A percentile compares a stretch with the other conserved stretches of the same genome.
phyloP scores from a whole-genome alignment of 1,139 yeast genomes.

The Zygosaccharomyces pseudobailii region DNA sequence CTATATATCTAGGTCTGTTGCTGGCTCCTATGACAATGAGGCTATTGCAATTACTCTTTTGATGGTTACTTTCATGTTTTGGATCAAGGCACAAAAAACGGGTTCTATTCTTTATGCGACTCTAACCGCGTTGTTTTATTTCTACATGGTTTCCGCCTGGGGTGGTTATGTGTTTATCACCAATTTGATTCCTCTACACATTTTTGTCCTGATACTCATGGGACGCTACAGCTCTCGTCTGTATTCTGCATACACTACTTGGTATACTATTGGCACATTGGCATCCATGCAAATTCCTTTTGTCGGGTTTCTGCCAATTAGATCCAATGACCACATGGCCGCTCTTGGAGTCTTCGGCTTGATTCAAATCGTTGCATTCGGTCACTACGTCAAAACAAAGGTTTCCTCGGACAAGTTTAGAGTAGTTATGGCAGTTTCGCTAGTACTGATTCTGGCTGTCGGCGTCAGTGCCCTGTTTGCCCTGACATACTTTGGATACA shows the following conservation, averaged over 20 bases:
- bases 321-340: conserved; percentile 98
- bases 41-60: conserved; percentile 95
- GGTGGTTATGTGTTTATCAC: conserved; percentile 99
- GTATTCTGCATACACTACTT: conserved; percentile 89
- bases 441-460: conserved; percentile 49
- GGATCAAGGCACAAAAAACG: conserved; percentile 90
- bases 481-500: conserved; percentile 84
- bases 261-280: conserved; percentile 94
- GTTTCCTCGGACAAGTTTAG: conserved; percentile 73
- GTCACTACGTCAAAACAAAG: conserved; percentile 71
- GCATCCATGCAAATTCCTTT: conserved; percentile 99
- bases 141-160: conserved; percentile 99
- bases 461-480: conserved; percentile 71
- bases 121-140: conserved; percentile 81
- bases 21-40: conserved; percentile 98
- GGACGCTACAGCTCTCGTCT: conserved; percentile 83
- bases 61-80: conserved; percentile 91
- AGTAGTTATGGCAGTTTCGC: conserved; percentile 60
- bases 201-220: conserved; percentile 85
- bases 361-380: conserved; percentile 83
- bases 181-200: conserved; percentile 93
- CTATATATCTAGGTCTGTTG: conserved; percentile 95
- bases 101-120: conserved; percentile 88
- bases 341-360: conserved; percentile 96
- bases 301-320: conserved; percentile 93